Percentiles rank a stretch among this genome's conserved stretches.
These are phyloP conservation scores for Blastomyces emzantsi DNA, from an alignment of 2,329 filamentous ascomycete genomes.

Conservation along the genomic window DNA sequence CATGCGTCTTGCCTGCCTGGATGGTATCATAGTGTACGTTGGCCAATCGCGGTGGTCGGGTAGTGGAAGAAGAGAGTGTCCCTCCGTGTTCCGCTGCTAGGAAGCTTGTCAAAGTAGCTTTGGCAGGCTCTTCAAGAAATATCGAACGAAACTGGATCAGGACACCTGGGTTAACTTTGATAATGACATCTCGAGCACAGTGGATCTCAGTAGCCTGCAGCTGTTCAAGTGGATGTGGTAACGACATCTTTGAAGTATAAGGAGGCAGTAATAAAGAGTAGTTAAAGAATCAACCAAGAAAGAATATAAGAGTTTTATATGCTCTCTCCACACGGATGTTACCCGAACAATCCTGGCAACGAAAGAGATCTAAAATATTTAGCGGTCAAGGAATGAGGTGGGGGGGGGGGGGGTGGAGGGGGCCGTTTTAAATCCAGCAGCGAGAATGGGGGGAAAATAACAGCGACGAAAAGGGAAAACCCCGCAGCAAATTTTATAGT, in stretches of 20 bases:
- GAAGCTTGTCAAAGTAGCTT: slow-evolving; percentile 40
- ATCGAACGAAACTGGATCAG: slow-evolving; percentile 43
- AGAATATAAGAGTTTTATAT: neutral
- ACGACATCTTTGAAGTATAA: slow-evolving; percentile 8
- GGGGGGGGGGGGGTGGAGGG: neutral
- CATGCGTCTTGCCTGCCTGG: slow-evolving; percentile 33
- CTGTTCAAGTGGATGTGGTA: slow-evolving; percentile 46
- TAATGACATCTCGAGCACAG: slow-evolving; percentile 42
- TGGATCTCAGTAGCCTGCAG: slow-evolving; percentile 49
- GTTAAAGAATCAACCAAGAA: neutral
- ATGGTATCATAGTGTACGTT: slow-evolving; percentile 45
- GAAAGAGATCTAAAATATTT: neutral
- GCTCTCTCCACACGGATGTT: neutral
- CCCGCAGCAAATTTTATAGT: neutral
- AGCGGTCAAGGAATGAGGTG: neutral
- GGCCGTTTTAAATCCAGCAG: neutral
- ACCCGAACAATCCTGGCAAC: neutral
- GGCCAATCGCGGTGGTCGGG: slow-evolving; percentile 43
- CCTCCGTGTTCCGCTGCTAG: slow-evolving; percentile 41
- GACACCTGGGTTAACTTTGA: slow-evolving; percentile 30
- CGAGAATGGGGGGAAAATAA: neutral
- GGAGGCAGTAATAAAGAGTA: neutral
- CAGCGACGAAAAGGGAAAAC: neutral
- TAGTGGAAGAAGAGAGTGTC: slow-evolving; percentile 27
- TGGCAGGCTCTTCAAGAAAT: slow-evolving; percentile 43